Conservation (phyloP, 495 filamentous ascomycete genomes). For the Talaromyces stipitatus region DNA sequence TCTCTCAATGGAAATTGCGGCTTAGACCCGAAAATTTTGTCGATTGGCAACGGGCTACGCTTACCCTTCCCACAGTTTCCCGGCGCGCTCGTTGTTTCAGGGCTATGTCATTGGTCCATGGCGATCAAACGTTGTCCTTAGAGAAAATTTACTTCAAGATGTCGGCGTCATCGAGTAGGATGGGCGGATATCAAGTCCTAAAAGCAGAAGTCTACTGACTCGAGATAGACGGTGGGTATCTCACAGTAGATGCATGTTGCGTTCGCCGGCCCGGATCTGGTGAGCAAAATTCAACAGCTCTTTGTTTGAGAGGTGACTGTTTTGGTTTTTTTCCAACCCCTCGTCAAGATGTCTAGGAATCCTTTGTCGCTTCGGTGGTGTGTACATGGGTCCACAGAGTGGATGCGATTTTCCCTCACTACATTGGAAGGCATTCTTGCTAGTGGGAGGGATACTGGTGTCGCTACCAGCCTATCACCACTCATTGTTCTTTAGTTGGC, state of each 20-base stretch:
- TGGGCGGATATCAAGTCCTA: not conserved
- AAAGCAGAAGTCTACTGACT: not conserved
- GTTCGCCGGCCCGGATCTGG: not conserved
- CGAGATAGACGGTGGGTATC: not conserved
- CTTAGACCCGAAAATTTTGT: not conserved
- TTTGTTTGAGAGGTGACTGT: not conserved
- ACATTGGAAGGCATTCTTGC: not conserved
- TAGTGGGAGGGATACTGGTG: not conserved
- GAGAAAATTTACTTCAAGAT: not conserved
- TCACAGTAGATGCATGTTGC: not conserved
- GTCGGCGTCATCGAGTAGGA: not conserved
- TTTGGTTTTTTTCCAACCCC: not conserved
- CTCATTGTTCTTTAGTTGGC: not conserved
- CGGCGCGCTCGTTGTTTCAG: not conserved
- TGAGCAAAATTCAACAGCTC: not conserved
- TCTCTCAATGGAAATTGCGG: not conserved
- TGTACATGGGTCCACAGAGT: slow-evolving; percentile 3
- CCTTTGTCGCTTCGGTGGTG: not conserved
- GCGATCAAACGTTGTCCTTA: not conserved
- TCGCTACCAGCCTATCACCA: not conserved
- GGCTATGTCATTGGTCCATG: not conserved
- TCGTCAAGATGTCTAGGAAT: not conserved
- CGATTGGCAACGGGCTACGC: not conserved
- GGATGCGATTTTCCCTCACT: slow-evolving; percentile 3
- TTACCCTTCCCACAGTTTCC: not conserved